Conservation (phyloP, 2,329 filamentous ascomycete genomes). For the Claviceps cyperi region DNA sequence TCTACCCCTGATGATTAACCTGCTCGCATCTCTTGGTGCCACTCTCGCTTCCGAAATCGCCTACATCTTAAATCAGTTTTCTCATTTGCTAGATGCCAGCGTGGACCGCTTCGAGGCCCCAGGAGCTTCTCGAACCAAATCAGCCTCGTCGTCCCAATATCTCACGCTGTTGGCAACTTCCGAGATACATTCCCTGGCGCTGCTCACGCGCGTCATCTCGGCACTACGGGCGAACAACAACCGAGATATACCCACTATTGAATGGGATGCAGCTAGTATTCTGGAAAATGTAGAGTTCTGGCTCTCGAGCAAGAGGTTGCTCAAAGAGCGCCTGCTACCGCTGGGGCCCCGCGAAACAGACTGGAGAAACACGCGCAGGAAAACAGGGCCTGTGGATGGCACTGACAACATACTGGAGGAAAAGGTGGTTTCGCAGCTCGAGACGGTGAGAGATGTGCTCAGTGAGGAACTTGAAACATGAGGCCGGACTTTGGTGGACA, state of each 20-base stretch:
- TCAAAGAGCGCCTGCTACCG: conserved; percentile 61
- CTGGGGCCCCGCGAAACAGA: conserved; percentile 58
- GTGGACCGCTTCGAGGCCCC: conserved; percentile 56
- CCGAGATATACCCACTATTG: conserved; percentile 58
- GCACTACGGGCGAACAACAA: conserved; percentile 49
- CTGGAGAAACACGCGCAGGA: conserved; percentile 33
- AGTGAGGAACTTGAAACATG: conserved; percentile 32
- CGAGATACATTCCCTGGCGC: conserved; percentile 64
- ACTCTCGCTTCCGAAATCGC: conserved; percentile 75
- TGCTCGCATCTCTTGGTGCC: conserved; percentile 67
- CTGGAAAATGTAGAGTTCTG: conserved; percentile 77
- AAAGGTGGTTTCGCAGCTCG: conserved; percentile 57
- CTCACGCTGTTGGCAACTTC: conserved; percentile 60
- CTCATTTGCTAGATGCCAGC: conserved; percentile 59
- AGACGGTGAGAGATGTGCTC: conserved; percentile 41
- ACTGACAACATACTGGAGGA: conserved; percentile 57
- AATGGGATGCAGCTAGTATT: conserved; percentile 59
- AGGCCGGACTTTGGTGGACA: neutral
- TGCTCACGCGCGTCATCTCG: conserved; percentile 59
- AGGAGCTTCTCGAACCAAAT: conserved; percentile 35
- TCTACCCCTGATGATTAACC: conserved; percentile 75
- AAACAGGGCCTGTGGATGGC: conserved; percentile 19
- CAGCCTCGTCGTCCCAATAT: conserved; percentile 38
- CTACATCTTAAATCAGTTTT: conserved; percentile 80
- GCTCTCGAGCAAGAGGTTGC: conserved; percentile 51